These are phyloP conservation scores for Somion occarium DNA, from an alignment of 1,284 basidiomycete genomes.

Conservation along the genomic window DNA sequence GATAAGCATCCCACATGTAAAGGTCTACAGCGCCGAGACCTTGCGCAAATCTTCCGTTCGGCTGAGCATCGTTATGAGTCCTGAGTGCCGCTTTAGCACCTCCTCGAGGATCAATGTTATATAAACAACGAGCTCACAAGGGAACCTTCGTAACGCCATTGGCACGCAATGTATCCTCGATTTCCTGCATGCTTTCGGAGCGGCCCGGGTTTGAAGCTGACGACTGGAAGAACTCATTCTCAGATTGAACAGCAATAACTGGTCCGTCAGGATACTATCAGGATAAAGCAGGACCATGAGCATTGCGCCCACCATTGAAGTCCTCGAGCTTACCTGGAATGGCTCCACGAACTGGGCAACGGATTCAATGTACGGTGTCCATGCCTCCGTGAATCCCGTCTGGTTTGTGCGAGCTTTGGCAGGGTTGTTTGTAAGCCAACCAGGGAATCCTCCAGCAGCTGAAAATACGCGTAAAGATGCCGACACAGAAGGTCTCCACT, in stretches of 20 bases:
- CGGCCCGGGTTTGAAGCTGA: slow-evolving; percentile 19
- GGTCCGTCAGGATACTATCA: slow-evolving; percentile 38
- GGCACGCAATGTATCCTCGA: slow-evolving; percentile 33
- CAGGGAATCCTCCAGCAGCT: slow-evolving; percentile 41
- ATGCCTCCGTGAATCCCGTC: slow-evolving; percentile 37
- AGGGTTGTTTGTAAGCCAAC: slow-evolving; percentile 42
- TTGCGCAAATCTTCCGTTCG: slow-evolving; percentile 9
- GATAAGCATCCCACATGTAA: slow-evolving; percentile 47
- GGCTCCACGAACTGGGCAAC: slow-evolving; percentile 36
- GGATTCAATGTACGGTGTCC: slow-evolving; percentile 39
- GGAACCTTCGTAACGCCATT: slow-evolving; percentile 39
- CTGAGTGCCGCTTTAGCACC: too few species aligned
- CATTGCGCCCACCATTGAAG: background rate
- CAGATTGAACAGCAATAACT: slow-evolving; percentile 45
- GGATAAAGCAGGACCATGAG: background rate
- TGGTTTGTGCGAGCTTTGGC: slow-evolving; percentile 40
- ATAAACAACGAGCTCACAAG: too few species aligned
- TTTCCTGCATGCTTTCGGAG: slow-evolving; percentile 7
- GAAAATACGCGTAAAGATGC: too few species aligned
- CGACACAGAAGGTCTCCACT: too few species aligned
- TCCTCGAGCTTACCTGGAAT: slow-evolving; percentile 35
- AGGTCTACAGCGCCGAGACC: slow-evolving; percentile 39
- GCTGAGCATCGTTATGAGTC: slow-evolving; percentile 36
- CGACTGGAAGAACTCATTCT: slow-evolving; percentile 42
- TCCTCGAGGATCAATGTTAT: too few species aligned